A percentile compares a stretch with the other conserved stretches of the same genome.
These are phyloP conservation scores for Aspergillus persii DNA, from an alignment of 2,329 filamentous ascomycete species.

Conservation along the genomic window DNA sequence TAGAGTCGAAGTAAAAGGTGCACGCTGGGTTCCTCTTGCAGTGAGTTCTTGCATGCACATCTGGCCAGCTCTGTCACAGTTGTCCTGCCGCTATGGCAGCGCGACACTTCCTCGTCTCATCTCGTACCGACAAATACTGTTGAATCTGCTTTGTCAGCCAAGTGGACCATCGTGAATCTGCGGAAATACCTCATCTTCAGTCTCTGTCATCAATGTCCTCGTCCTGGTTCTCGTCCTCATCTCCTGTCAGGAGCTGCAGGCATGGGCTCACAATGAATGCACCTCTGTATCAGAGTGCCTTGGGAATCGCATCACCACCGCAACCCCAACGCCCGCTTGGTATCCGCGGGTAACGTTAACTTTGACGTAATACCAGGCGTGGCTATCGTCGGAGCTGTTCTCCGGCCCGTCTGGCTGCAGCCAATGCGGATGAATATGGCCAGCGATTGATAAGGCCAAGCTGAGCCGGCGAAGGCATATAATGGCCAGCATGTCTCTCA, in stretches of 20 bases:
- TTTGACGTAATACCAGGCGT: not conserved
- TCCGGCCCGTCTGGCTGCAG: not conserved
- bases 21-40: too few species aligned
- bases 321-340: not conserved
- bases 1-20: too few species aligned
- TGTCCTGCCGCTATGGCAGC: not conserved
- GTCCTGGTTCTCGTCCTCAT: not conserved
- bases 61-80: too few species aligned
- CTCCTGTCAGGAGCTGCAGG: not conserved
- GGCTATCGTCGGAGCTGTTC: not conserved
- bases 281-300: not conserved
- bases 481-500: not conserved
- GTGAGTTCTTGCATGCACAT: too few species aligned
- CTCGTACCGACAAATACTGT: slow-evolving; percentile 8
- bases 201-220: too few species aligned
- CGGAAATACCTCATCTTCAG: not conserved
- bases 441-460: not conserved
- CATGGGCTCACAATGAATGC: not conserved
- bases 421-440: not conserved
- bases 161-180: not conserved
- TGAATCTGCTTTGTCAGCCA: not conserved
- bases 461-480: too few species aligned
- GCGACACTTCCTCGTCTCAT: too few species aligned
- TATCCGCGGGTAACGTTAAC: slow-evolving; percentile 16
- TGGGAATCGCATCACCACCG: not conserved